phyloP scores from a whole-genome alignment of 768 basidiomycete genomes.

The Phanerodontia chrysosporium region DNA sequence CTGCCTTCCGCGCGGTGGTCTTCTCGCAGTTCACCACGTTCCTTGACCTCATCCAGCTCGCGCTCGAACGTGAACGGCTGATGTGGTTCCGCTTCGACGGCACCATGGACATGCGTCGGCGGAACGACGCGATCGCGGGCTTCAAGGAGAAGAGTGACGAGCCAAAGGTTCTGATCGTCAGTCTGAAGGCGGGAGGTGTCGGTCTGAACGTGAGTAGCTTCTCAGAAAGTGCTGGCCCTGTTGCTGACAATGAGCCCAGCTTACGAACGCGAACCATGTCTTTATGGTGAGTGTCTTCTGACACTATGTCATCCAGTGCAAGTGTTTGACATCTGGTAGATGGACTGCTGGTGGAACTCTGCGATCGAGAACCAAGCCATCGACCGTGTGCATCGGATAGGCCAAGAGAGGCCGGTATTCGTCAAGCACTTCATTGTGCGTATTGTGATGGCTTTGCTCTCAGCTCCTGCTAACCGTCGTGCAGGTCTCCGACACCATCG shows the following conservation, averaged over 20 bases:
- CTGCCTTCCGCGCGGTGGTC: constrained; percentile 73
- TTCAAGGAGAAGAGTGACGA: constrained; percentile 69
- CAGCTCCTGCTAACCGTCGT: background rate
- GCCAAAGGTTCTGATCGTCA: constrained; percentile 74
- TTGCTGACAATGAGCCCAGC: constrained; percentile 30
- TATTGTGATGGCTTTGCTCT: constrained; percentile 19
- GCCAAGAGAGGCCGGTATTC: constrained; percentile 76
- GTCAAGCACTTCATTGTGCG: constrained; percentile 73
- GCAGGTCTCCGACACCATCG: constrained; percentile 71
- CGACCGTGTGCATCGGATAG: constrained; percentile 82
- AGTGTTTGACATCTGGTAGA: constrained; percentile 37
- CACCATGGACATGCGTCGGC: constrained; percentile 82
- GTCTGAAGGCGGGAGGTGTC: constrained; percentile 89
- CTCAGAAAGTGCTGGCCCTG: background rate
- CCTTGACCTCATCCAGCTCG: constrained; percentile 73
- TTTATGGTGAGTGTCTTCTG: constrained; percentile 65
- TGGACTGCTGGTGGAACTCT: constrained; percentile 93
- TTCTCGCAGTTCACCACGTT: constrained; percentile 92
- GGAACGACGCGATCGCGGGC: constrained; percentile 67
- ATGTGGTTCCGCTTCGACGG: constrained; percentile 85
- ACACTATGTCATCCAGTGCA: too few species aligned
- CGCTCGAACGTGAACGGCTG: constrained; percentile 64
- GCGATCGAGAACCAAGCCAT: constrained; percentile 83
- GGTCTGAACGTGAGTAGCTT: constrained; percentile 67
- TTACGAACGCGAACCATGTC: constrained; percentile 80